phyloP scores from a whole-genome alignment of 2,329 filamentous ascomycete species.

The Chaetomium olivaceum region DNA sequence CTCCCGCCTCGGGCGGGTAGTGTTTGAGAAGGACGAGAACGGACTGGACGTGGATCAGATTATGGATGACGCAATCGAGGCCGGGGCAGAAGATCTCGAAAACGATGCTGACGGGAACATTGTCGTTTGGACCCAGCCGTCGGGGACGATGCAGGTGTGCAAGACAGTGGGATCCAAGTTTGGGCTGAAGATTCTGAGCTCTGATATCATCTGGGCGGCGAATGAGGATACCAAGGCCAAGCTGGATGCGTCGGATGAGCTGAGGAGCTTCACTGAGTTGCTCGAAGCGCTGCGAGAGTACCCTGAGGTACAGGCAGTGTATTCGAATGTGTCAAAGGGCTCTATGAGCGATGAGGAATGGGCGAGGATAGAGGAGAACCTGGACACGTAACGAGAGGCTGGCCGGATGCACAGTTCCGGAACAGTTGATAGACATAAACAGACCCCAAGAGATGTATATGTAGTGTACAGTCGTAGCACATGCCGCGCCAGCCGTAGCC shows the following conservation, averaged over 20 bases:
- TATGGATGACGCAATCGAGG: slow-evolving; percentile 80
- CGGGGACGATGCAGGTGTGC: slow-evolving; percentile 63
- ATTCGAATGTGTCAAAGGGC: slow-evolving; percentile 65
- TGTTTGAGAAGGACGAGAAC: slow-evolving; percentile 62
- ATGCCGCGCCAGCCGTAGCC: not conserved
- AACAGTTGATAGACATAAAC: slow-evolving; percentile 14
- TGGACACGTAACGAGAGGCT: slow-evolving; percentile 48
- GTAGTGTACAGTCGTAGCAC: slow-evolving; percentile 38
- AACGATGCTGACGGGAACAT: slow-evolving; percentile 68
- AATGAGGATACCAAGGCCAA: slow-evolving; percentile 75
- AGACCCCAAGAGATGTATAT: not conserved
- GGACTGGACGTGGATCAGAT: slow-evolving; percentile 67
- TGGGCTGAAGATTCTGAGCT: slow-evolving; percentile 67
- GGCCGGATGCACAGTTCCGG: not conserved
- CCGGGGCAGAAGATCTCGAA: slow-evolving; percentile 74
- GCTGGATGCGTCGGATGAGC: slow-evolving; percentile 58
- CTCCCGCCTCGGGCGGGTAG: slow-evolving; percentile 72
- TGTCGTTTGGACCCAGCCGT: slow-evolving; percentile 69
- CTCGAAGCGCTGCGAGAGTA: slow-evolving; percentile 64
- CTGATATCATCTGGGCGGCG: slow-evolving; percentile 81
- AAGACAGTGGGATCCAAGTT: slow-evolving; percentile 64
- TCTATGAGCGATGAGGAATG: slow-evolving; percentile 54
- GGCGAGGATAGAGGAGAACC: slow-evolving; percentile 53
- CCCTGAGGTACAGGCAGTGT: slow-evolving; percentile 74
- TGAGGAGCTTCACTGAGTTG: slow-evolving; percentile 60